Percentiles rank a stretch among this genome's conserved stretches.
These are phyloP conservation scores for Penicillium sp. DNA, from an alignment of 2,329 filamentous ascomycete genomes.

Conservation along the genomic window DNA sequence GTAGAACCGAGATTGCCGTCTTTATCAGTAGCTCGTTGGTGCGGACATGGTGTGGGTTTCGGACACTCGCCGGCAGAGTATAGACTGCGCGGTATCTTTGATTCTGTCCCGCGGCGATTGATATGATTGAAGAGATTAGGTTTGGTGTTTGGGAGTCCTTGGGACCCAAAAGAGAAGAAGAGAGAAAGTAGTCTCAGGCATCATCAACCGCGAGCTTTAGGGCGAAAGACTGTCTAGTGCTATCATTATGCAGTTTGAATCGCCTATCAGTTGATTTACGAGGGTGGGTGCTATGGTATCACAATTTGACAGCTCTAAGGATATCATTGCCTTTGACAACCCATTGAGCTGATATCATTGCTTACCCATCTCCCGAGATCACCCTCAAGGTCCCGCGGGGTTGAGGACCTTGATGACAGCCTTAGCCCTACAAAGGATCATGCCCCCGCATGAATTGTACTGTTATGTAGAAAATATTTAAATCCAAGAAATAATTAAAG, in stretches of 20 bases:
- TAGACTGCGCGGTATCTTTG: not conserved
- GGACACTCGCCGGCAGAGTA: not conserved
- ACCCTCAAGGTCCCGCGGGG: conserved; percentile 18
- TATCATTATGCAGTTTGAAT: not conserved
- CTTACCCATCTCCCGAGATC: not conserved
- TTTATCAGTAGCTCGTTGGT: not conserved
- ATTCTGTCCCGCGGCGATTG: not conserved
- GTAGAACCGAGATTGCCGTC: not conserved
- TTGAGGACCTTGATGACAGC: conserved; percentile 24
- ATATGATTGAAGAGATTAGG: not conserved
- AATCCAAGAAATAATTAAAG: conserved; percentile 15
- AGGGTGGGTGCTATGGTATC: no score
- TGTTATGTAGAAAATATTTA: not conserved
- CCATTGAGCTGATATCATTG: not conserved
- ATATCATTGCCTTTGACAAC: not conserved
- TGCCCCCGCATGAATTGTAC: not conserved
- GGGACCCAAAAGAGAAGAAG: not conserved
- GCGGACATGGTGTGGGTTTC: not conserved
- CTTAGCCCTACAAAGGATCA: conserved; percentile 9
- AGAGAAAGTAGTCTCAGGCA: not conserved
- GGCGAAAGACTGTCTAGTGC: not conserved
- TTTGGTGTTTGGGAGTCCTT: not conserved
- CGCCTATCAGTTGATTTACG: no score
- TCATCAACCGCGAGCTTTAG: not conserved
- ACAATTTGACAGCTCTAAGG: not conserved